Evolutionary conservation across 306 rosid genomes (phyloP), one percentile per base, ranked within the genome.

Genomic region (Oemleria cerasiformis): DNA sequence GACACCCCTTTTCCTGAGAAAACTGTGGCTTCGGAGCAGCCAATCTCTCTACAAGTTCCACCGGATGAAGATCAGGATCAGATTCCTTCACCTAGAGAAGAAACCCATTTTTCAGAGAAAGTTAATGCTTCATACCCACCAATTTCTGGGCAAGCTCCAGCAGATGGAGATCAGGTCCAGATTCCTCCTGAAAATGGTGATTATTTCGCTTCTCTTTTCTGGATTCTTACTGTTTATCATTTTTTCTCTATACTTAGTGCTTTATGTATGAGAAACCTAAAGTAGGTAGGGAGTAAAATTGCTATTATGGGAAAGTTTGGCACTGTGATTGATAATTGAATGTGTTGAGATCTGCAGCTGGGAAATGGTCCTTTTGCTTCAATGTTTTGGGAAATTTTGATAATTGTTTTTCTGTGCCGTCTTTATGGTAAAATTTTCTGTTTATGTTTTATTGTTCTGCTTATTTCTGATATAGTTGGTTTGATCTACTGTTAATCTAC

Each of bases 1-100:
- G 88, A 87, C 47, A 17, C 86, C 73, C 87, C 83, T 40, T 70
- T 85, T 57, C 83, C 91, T 14, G 78, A 78, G 63, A 80, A 84
- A 77, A 62, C 58, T 41, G 41, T 68, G 20, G 56, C 64, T 11
- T 66, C 73, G 5, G 63, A 65, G 25, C 55, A 42, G 25, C 75
- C 66, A n/a, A 71, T 71, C 19, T 9, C 36, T 17, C 15, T 36
- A 19, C 47, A 61, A 30, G 42, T 43, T 25, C 57, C 75, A 15
- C 45, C 25, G 17, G 65, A 57, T 34, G 75, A 60, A 43, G 75
- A 71, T 58, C 66, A 44, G 30, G 66, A 57, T 71, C 56, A 58
- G 66, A 57, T 71, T 2, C 56, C 65, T 71, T 70, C 87, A 6
- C 79, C 87, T 7, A 51, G 74, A 66, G 36, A 80, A 21, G 82